Evolutionary conservation across 768 basidiomycete genomes (phyloP).

Genomic region (Paxillus ammoniavirescens): DNA sequence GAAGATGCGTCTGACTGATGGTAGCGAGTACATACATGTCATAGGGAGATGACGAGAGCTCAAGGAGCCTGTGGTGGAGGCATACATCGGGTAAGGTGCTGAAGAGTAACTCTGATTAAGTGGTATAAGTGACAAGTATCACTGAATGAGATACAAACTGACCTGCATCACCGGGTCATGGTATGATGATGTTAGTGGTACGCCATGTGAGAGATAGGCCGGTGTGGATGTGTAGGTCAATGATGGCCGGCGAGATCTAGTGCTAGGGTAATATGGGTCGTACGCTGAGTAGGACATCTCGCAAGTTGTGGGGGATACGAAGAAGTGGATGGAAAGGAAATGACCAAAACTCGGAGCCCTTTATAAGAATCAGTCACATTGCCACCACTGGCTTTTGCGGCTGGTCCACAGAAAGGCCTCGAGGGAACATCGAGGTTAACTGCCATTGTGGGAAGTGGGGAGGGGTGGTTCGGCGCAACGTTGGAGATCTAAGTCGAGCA

Average conservation of each 20-base stretch:
- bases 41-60: conserved; percentile 42
- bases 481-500: conserved; percentile 9
- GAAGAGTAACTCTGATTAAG: conserved; percentile 37
- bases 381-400: conserved; percentile 17
- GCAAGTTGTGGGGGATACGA: conserved; percentile 7
- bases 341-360: neutral
- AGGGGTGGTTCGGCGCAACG: conserved; percentile 9
- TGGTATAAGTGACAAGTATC: conserved; percentile 9
- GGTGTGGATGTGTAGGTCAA: conserved; percentile 32
- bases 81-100: conserved; percentile 48
- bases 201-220: conserved; percentile 11
- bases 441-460: conserved; percentile 14
- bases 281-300: conserved; percentile 43
- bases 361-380: conserved; percentile 23
- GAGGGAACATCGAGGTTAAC: conserved; percentile 28
- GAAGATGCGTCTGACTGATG: neutral
- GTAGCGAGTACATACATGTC: conserved; percentile 34
- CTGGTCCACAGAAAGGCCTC: conserved; percentile 20
- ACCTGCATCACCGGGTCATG: conserved; percentile 44
- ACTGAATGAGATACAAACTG: conserved; percentile 12
- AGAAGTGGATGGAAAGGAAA: conserved; percentile 6
- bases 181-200: conserved; percentile 40
- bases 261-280: conserved; percentile 35
- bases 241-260: conserved; percentile 33
- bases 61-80: conserved; percentile 31